phyloP scores from a whole-genome alignment of 179 eudicot genomes.

The Spinacia oleracea region DNA sequence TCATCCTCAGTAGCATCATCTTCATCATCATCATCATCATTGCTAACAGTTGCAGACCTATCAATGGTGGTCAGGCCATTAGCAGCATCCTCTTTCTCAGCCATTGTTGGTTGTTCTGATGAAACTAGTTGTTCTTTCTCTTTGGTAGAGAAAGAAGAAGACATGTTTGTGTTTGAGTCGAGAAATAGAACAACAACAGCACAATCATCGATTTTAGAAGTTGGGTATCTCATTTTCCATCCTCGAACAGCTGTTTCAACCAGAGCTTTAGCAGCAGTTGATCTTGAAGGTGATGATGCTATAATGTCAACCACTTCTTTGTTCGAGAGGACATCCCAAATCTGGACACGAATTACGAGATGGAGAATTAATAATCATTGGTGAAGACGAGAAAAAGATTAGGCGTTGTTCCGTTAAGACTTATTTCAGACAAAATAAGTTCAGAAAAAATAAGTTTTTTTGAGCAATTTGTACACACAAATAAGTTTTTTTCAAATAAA shows the following conservation, averaged over 20 bases:
- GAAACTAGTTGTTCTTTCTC: constrained; percentile 31
- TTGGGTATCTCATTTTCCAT: constrained; percentile 78
- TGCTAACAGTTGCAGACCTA: constrained; percentile 32
- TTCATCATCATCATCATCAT: constrained; percentile 24
- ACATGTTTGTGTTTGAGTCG: constrained; percentile 37
- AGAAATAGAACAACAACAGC: constrained; percentile 87
- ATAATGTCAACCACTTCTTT: constrained; percentile 76
- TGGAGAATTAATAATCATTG: neutral
- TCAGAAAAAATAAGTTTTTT: no score
- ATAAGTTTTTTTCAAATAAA: no score
- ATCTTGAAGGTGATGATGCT: constrained; percentile 56
- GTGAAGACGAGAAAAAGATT: neutral
- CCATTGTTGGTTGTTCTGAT: neutral
- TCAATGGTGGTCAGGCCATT: constrained; percentile 26
- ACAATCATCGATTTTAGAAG: constrained; percentile 91
- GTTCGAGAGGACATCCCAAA: constrained; percentile 92
- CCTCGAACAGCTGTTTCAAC: constrained; percentile 78
- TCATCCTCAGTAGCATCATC: constrained; percentile 27
- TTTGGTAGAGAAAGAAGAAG: constrained; percentile 39
- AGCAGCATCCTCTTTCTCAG: constrained; percentile 26
- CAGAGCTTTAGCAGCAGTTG: constrained; percentile 59
- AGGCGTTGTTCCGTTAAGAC: no score
- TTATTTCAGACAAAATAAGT: no score
- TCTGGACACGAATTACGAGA: constrained; percentile 34
- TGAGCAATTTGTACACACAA: no score